phyloP scores from a whole-genome alignment of 176 grass and related monocot genomes.

The Themeda triandra region DNA sequence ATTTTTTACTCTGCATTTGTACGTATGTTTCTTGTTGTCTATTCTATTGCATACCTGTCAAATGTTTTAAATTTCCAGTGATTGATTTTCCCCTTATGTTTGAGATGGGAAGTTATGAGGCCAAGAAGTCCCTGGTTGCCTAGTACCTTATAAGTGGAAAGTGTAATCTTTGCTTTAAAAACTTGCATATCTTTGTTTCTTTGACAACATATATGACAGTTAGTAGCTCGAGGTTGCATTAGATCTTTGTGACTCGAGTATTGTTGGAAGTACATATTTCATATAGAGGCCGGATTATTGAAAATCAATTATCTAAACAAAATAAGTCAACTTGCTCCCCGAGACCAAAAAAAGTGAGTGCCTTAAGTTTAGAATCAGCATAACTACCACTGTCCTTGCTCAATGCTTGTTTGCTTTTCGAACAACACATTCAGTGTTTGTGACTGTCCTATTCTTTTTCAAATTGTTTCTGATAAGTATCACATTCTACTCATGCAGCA shows the following conservation, averaged over 20 bases:
- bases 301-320: no score
- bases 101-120: background rate
- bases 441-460: background rate
- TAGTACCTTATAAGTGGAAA: background rate
- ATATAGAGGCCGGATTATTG: no score
- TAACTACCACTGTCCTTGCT: background rate
- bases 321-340: background rate
- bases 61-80: slow-evolving; percentile 5
- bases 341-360: background rate
- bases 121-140: background rate
- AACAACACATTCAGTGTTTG: background rate
- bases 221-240: slow-evolving; percentile 13
- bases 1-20: background rate
- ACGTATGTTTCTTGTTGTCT: background rate
- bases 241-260: background rate
- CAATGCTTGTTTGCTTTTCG: background rate
- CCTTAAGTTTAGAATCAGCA: background rate
- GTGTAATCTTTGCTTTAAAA: background rate
- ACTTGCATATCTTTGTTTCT: background rate
- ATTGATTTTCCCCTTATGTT: background rate
- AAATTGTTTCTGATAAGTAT: background rate
- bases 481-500: slow-evolving; percentile 54
- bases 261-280: background rate
- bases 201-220: background rate
- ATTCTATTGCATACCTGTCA: background rate